These are phyloP conservation scores for Beauveria bassiana DNA, from an alignment of 2,329 filamentous ascomycete species.

Conservation along the genomic window DNA sequence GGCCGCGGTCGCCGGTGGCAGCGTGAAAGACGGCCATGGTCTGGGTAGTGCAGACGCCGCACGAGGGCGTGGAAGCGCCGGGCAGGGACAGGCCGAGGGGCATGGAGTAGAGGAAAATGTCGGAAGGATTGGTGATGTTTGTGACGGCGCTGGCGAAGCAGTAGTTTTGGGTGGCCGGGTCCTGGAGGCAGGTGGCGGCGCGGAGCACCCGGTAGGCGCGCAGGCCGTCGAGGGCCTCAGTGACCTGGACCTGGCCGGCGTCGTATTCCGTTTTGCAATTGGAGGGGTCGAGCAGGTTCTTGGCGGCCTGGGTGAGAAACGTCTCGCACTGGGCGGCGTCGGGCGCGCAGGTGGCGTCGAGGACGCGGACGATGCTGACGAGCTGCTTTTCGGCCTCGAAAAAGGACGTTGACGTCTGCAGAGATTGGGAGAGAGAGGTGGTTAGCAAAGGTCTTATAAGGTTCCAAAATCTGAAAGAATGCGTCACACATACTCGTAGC, in stretches of 20 bases:
- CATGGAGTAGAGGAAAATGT: slow-evolving; percentile 78
- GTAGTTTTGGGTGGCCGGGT: slow-evolving; percentile 59
- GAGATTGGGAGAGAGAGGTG: too few relatives aligned
- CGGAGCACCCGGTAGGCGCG: slow-evolving; percentile 71
- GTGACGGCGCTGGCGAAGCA: slow-evolving; percentile 79
- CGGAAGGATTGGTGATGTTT: slow-evolving; percentile 60
- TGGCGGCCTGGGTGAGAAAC: slow-evolving; percentile 58
- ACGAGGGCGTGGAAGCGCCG: slow-evolving; percentile 59
- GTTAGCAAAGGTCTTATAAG: too few relatives aligned
- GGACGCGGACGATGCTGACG: slow-evolving; percentile 63
- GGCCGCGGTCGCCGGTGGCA: slow-evolving; percentile 56
- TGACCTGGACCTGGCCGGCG: slow-evolving; percentile 59
- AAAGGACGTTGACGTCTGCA: slow-evolving; percentile 72
- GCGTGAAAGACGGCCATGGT: slow-evolving; percentile 76
- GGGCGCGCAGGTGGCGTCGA: slow-evolving; percentile 71
- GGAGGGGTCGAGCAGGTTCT: slow-evolving; percentile 49
- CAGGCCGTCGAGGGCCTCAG: slow-evolving; percentile 69
- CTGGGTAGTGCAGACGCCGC: slow-evolving; percentile 65
- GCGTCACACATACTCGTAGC: slow-evolving; percentile 52
- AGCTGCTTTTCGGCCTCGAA: slow-evolving; percentile 70
- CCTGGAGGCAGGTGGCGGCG: slow-evolving; percentile 69
- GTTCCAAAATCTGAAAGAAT: too few relatives aligned
- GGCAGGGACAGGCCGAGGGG: slow-evolving; percentile 70
- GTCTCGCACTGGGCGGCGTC: slow-evolving; percentile 57
- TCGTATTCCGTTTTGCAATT: slow-evolving; percentile 68